Conservation (phyloP, 345 rosid genomes). For the Fremontodendron californicum region DNA sequence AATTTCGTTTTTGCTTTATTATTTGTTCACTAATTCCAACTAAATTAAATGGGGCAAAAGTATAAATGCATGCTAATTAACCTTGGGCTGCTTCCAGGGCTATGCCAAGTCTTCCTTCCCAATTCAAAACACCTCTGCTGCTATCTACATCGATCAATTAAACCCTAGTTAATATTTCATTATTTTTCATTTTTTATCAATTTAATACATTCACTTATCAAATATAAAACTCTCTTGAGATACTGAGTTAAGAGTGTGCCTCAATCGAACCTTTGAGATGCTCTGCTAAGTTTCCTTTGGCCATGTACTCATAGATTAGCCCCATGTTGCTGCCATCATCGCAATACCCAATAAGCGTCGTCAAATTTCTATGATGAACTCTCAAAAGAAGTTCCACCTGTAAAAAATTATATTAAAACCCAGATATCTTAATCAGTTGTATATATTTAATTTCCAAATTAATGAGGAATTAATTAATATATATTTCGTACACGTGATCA, state of each 20-base stretch:
- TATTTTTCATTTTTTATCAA: no score
- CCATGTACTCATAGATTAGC: slow-evolving; percentile 47
- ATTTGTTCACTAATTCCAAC: not conserved
- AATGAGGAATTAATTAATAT: not conserved
- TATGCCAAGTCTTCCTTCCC: slow-evolving; percentile 43
- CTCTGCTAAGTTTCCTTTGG: slow-evolving; percentile 29
- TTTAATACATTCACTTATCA: no score
- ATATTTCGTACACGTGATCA: not conserved
- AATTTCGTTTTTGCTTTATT: not conserved
- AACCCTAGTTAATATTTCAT: no score
- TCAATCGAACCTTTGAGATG: slow-evolving; percentile 14
- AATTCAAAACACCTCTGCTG: slow-evolving; percentile 26
- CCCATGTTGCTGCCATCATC: slow-evolving; percentile 36
- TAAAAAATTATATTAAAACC: not conserved
- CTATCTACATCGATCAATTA: slow-evolving; percentile 10
- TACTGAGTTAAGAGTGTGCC: no score
- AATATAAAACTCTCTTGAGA: no score
- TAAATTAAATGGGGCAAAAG: no score
- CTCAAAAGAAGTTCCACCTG: slow-evolving; percentile 41
- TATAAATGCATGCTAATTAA: not conserved
- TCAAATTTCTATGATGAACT: slow-evolving; percentile 44
- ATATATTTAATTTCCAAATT: not conserved
- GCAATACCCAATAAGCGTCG: slow-evolving; percentile 36
- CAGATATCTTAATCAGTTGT: not conserved
- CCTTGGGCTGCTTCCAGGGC: slow-evolving; percentile 53